Evolutionary conservation across 345 rosid species (phyloP).

Genomic region (Salix exigua): DNA sequence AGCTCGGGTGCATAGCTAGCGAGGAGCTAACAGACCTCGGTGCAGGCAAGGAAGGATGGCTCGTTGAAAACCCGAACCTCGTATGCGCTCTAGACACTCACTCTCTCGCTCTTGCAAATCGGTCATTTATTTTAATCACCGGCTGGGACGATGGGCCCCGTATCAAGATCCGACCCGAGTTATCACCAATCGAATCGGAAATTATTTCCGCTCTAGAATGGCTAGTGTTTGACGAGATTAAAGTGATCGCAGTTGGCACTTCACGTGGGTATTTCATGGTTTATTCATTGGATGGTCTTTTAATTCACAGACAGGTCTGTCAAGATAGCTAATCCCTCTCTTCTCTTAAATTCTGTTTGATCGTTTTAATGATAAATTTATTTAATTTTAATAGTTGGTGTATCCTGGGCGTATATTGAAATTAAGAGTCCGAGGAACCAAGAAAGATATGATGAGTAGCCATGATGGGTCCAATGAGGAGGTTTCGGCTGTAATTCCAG

Average conservation of each 20-base stretch:
- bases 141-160: slow-evolving; percentile 70
- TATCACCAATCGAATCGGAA: slow-evolving; percentile 79
- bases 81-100: slow-evolving; percentile 70
- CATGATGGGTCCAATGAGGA: slow-evolving; percentile 65
- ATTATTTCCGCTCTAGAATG: slow-evolving; percentile 69
- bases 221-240: slow-evolving; percentile 69
- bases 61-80: slow-evolving; percentile 55
- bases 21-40: slow-evolving; percentile 73
- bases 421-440: slow-evolving; percentile 68
- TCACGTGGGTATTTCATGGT: slow-evolving; percentile 72
- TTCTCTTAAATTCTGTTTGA: neutral
- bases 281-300: slow-evolving; percentile 61
- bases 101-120: slow-evolving; percentile 66
- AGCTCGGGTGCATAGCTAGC: slow-evolving; percentile 83
- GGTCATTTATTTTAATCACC: slow-evolving; percentile 46
- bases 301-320: slow-evolving; percentile 76
- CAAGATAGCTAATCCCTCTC: neutral
- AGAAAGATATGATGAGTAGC: slow-evolving; percentile 44
- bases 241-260: slow-evolving; percentile 72
- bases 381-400: slow-evolving; percentile 40
- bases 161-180: slow-evolving; percentile 79
- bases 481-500: slow-evolving; percentile 66
- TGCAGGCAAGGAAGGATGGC: slow-evolving; percentile 96
- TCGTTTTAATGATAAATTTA: neutral
- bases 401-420: slow-evolving; percentile 61